Evolutionary conservation across 306 rosid genomes (phyloP).

Genomic region (Mimosa bimucronata): DNA sequence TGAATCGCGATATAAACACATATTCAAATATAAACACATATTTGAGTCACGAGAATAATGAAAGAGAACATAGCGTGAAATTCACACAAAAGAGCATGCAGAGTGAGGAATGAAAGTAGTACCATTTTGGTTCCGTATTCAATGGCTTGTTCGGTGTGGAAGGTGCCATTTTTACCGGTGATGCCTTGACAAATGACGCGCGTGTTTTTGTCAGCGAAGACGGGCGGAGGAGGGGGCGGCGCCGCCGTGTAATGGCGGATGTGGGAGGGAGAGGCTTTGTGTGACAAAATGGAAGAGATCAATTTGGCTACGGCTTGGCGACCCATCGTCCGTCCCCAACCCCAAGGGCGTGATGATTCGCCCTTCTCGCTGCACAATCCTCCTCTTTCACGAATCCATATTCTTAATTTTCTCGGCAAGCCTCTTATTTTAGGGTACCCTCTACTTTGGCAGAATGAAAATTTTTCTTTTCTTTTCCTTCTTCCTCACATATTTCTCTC

Average conservation of each 20-base stretch:
- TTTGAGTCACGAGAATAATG: not conserved
- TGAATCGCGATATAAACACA: not conserved
- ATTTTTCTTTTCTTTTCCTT: too few species aligned
- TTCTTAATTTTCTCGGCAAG: not conserved
- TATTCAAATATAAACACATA: too few species aligned
- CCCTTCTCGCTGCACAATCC: not conserved
- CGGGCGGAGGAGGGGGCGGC: conserved; percentile 76
- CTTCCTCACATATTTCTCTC: too few species aligned
- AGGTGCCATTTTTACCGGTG: conserved; percentile 93
- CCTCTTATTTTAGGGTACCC: not conserved
- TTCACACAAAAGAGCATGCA: not conserved
- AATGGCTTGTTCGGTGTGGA: conserved; percentile 97
- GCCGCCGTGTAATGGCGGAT: conserved; percentile 64
- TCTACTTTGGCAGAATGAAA: not conserved
- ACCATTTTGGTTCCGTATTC: conserved; percentile 99
- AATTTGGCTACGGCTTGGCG: conserved; percentile 68
- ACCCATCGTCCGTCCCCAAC: conserved; percentile 70
- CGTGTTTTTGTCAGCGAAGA: conserved; percentile 93
- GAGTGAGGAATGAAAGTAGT: not conserved
- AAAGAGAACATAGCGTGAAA: not conserved
- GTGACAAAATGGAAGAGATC: conserved; percentile 60
- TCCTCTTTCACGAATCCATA: not conserved
- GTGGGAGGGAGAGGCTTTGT: conserved; percentile 44
- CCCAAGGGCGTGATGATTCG: conserved; percentile 18
- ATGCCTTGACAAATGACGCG: conserved; percentile 99